phyloP scores from a whole-genome alignment of 1,284 basidiomycete species.

The Microbotryum scabiosae region DNA sequence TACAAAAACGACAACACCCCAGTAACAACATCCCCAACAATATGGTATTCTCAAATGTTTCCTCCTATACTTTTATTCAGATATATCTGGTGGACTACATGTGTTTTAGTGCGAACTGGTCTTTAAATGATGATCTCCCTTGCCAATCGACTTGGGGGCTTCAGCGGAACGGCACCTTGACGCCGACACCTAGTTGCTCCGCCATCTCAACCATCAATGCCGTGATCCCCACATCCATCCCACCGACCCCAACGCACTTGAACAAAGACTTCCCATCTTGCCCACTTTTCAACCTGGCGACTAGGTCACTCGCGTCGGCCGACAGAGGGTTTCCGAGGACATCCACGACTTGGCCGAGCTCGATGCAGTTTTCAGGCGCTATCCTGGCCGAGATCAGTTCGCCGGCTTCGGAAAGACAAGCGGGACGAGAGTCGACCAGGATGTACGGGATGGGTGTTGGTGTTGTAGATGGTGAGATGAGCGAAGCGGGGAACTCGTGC shows the following conservation, averaged over 20 bases:
- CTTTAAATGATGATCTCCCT: too few species aligned
- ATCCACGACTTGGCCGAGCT: slow-evolving; percentile 20
- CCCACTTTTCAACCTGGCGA: not conserved
- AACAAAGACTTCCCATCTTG: slow-evolving; percentile 15
- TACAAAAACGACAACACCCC: too few species aligned
- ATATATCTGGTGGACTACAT: too few species aligned
- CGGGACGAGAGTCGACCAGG: slow-evolving; percentile 29
- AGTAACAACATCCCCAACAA: too few species aligned
- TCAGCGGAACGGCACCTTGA: slow-evolving; percentile 13
- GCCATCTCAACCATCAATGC: slow-evolving; percentile 23
- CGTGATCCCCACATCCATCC: slow-evolving; percentile 33
- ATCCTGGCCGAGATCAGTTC: slow-evolving; percentile 25
- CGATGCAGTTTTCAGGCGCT: not conserved
- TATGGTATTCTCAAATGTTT: too few species aligned
- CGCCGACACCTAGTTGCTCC: slow-evolving; percentile 8
- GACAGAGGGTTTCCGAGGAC: not conserved
- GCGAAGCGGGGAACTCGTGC: slow-evolving; percentile 28
- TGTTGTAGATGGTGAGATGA: slow-evolving; percentile 8
- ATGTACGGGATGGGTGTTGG: slow-evolving; percentile 4
- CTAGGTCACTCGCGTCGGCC: not conserved
- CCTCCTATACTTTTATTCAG: too few species aligned
- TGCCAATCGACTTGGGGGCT: too few species aligned
- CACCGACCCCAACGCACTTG: slow-evolving; percentile 33
- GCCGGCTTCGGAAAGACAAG: slow-evolving; percentile 33
- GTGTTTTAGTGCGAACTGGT: too few species aligned